Evolutionary conservation across 768 basidiomycete species (phyloP).

Genomic region (Galerina marginata): DNA sequence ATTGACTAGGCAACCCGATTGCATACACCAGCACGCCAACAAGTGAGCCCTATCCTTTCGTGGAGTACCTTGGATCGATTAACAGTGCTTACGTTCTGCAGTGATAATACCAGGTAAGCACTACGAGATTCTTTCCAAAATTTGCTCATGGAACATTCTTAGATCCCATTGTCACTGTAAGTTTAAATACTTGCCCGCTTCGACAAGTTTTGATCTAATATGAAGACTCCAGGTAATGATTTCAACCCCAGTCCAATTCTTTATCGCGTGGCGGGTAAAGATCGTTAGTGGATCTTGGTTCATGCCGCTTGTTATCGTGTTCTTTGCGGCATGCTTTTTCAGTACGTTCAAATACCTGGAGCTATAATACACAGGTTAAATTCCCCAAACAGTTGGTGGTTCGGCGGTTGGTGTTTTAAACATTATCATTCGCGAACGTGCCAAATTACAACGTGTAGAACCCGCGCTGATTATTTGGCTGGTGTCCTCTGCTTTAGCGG

Average conservation of each 20-base stretch:
- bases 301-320: constrained; percentile 30
- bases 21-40: constrained; percentile 34
- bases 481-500: constrained; percentile 46
- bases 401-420: neutral
- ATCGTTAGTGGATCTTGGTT: constrained; percentile 34
- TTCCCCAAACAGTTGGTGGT: constrained; percentile 6
- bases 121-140: no score
- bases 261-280: constrained; percentile 46
- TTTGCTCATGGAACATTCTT: neutral
- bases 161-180: constrained; percentile 16
- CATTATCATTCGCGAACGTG: constrained; percentile 1
- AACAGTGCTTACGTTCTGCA: neutral
- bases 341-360: constrained; percentile 27
- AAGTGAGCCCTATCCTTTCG: constrained; percentile 22
- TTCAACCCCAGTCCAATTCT: constrained; percentile 46
- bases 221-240: constrained; percentile 36
- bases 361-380: neutral
- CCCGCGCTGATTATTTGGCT: constrained; percentile 48
- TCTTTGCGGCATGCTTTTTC: constrained; percentile 35
- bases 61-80: neutral
- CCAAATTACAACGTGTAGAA: neutral
- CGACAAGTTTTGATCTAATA: neutral
- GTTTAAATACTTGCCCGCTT: neutral
- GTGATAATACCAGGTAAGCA: constrained; percentile 16
- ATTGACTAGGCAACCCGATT: constrained; percentile 18